phyloP scores from a whole-genome alignment of 2,329 filamentous ascomycete species.

The Penicillium palitans region DNA sequence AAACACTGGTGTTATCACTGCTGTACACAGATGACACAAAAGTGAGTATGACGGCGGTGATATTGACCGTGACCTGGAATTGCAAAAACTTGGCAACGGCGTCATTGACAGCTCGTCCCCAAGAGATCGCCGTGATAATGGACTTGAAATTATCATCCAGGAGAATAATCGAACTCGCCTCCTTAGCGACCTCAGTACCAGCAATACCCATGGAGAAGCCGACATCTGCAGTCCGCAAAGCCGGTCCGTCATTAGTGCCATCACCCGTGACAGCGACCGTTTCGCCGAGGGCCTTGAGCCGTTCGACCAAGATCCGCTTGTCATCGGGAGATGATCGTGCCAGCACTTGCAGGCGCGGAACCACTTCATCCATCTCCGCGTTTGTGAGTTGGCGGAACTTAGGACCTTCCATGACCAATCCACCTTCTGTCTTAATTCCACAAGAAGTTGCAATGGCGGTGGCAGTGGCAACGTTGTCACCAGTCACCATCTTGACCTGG shows the following conservation, averaged over 20 bases:
- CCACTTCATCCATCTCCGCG: slow-evolving; percentile 57
- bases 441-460: slow-evolving; percentile 73
- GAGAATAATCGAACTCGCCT: slow-evolving; percentile 67
- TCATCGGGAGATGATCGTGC: slow-evolving; percentile 67
- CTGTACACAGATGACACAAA: slow-evolving; percentile 84
- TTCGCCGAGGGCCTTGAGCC: slow-evolving; percentile 62
- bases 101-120: slow-evolving; percentile 69
- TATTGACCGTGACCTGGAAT: slow-evolving; percentile 74
- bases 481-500: slow-evolving; percentile 72
- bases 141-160: slow-evolving; percentile 66
- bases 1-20: slow-evolving; percentile 67
- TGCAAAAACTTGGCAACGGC: slow-evolving; percentile 68
- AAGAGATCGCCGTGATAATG: slow-evolving; percentile 66
- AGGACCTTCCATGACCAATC: slow-evolving; percentile 68
- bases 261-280: slow-evolving; percentile 65
- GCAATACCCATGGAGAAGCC: slow-evolving; percentile 69
- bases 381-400: slow-evolving; percentile 63
- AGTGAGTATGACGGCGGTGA: slow-evolving; percentile 83
- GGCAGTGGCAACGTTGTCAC: slow-evolving; percentile 69
- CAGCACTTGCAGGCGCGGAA: slow-evolving; percentile 63
- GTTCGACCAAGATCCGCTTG: slow-evolving; percentile 63
- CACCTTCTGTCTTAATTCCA: slow-evolving; percentile 63
- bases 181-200: slow-evolving; percentile 67
- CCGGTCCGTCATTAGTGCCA: slow-evolving; percentile 66
- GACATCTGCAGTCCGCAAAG: slow-evolving; percentile 65